phyloP scores from a whole-genome alignment of 2,329 filamentous ascomycete genomes.

The Didymosphaeria variabile region DNA sequence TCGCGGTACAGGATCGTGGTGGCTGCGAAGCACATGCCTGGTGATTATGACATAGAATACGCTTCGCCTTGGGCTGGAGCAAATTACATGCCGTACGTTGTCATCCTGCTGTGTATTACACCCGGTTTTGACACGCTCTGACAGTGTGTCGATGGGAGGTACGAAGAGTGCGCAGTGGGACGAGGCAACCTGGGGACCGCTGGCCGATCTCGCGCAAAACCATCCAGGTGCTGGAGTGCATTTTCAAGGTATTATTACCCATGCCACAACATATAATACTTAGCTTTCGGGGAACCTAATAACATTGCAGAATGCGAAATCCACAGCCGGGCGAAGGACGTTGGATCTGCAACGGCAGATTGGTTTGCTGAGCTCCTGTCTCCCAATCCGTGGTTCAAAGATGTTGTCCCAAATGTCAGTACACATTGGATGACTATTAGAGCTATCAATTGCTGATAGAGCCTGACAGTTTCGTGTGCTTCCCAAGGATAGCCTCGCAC shows the following conservation, averaged over 20 bases:
- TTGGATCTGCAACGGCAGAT: conserved; percentile 58
- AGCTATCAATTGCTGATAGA: neutral
- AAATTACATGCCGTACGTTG: conserved; percentile 59
- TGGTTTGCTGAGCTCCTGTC: conserved; percentile 72
- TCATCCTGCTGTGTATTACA: neutral
- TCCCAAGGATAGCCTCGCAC: conserved; percentile 61
- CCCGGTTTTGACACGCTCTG: neutral
- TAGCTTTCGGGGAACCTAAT: neutral
- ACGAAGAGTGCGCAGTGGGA: conserved; percentile 48
- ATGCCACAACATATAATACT: neutral
- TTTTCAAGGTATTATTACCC: conserved; percentile 66
- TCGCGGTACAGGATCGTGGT: conserved; percentile 69
- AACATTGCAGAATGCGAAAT: conserved; percentile 37
- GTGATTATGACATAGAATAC: conserved; percentile 91
- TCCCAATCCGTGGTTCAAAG: conserved; percentile 75
- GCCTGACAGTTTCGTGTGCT: conserved; percentile 57
- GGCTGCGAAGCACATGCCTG: conserved; percentile 88
- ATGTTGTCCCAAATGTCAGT: conserved; percentile 72
- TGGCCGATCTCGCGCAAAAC: conserved; percentile 57
- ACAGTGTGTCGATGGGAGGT: conserved; percentile 57
- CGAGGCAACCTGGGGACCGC: conserved; percentile 53
- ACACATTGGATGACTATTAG: neutral
- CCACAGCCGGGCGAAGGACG: conserved; percentile 70
- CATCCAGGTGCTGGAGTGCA: conserved; percentile 81
- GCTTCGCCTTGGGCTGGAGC: conserved; percentile 90